Evolutionary conservation across 2,329 filamentous ascomycete genomes (phyloP).

Genomic region (Pseudogymnoascus sp.): DNA sequence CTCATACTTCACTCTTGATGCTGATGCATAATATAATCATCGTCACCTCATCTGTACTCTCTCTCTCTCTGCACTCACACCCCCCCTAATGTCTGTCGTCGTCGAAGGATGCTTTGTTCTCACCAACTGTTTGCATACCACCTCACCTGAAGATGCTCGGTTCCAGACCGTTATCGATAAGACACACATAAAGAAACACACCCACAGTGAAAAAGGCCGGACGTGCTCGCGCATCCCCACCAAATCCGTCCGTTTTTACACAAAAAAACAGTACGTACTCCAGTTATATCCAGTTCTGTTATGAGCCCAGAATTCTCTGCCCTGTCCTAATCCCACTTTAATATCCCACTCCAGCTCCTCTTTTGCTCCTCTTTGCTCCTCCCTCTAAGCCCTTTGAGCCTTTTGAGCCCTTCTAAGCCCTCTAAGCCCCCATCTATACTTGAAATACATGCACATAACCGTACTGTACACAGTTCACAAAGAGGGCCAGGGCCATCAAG

Average conservation of each 20-base stretch:
- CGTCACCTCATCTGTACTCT: neutral
- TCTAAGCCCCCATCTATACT: neutral
- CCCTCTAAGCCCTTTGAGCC: neutral
- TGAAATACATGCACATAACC: neutral
- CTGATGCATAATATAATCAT: neutral
- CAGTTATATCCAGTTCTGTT: neutral
- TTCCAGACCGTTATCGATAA: constrained; percentile 13
- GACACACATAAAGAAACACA: neutral
- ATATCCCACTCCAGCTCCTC: neutral
- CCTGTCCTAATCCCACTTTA: neutral
- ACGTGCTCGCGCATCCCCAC: neutral
- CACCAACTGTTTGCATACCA: neutral
- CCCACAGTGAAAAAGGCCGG: neutral
- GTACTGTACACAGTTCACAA: neutral
- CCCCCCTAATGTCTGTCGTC: neutral
- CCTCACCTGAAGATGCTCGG: constrained; percentile 16
- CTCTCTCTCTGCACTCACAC: neutral
- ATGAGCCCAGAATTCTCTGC: neutral
- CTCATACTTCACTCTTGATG: neutral
- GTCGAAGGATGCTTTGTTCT: neutral
- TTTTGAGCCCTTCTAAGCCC: neutral
- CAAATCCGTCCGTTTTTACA: neutral
- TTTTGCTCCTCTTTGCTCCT: neutral
- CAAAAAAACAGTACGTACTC: neutral
- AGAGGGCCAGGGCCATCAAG: neutral